Conservation (phyloP, 1,139 yeast species). For the Pichia sp. region DNA sequence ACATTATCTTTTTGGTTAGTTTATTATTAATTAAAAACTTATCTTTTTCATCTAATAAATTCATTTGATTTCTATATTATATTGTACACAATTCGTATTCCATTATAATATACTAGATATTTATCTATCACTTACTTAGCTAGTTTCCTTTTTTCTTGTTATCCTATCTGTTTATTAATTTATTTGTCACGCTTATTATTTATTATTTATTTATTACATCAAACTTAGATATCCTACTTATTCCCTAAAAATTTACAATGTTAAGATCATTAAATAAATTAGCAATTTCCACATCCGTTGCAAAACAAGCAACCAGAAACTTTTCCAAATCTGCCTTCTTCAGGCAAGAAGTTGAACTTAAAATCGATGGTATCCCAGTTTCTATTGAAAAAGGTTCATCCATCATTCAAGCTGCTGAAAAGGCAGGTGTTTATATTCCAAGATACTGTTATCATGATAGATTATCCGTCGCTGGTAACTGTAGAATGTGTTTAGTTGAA, state of each 20-base stretch:
- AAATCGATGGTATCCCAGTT: slow-evolving; percentile 73
- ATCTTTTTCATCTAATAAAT: too few relatives aligned
- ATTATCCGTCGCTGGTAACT: slow-evolving; percentile 89
- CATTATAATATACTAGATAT: too few relatives aligned
- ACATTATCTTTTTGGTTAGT: too few relatives aligned
- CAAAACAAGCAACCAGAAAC: slow-evolving; percentile 15
- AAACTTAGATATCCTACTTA: neutral
- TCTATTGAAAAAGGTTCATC: slow-evolving; percentile 83
- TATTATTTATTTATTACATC: too few relatives aligned
- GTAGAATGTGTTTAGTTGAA: slow-evolving; percentile 91
- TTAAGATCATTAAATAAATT: slow-evolving; percentile 16
- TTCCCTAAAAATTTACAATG: slow-evolving; percentile 6
- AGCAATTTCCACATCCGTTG: slow-evolving; percentile 12
- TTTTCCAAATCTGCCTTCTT: slow-evolving; percentile 9
- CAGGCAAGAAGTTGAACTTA: slow-evolving; percentile 55
- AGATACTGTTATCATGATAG: slow-evolving; percentile 91
- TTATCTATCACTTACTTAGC: too few relatives aligned
- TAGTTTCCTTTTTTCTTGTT: too few relatives aligned
- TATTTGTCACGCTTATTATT: too few relatives aligned
- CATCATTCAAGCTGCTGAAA: slow-evolving; percentile 85
- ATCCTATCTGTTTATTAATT: too few relatives aligned
- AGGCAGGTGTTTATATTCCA: slow-evolving; percentile 84
- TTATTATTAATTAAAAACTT: too few relatives aligned
- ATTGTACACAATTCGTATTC: too few relatives aligned
- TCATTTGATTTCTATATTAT: too few relatives aligned